Evolutionary conservation across 441 rosid species (phyloP), one percentile per base, ranked within the genome.

Genomic region (Syzygium syzygioides): DNA sequence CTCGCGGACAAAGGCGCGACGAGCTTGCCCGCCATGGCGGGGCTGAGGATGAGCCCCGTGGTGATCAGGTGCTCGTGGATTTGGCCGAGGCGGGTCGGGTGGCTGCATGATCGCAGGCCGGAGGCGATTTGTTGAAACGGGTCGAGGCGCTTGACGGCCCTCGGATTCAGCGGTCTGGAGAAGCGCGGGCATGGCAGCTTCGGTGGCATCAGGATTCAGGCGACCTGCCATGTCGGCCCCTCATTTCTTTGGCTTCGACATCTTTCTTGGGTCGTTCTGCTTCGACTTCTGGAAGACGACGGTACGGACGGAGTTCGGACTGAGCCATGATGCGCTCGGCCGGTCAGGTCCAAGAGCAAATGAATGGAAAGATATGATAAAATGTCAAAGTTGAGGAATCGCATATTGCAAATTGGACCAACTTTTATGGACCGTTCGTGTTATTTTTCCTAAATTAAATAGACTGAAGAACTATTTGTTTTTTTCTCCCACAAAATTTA

Each of bases 1-100:
- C 52, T 62, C 0, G 59, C 68, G 20, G 90, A 91, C 50, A 87
- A 87, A 54, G 89, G 50, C 37, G 87, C 88, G 56, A 91, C 56
- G 20, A 91, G 91, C 89, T 91, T 91, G 89, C 90, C 64, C 28
- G 92, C 91, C 28, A 66, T 0, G 55, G 86, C 79, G 60, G 87
- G 90, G 32, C 57, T 1, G 87, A 30, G 87, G 55, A 91, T 59
- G 85, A 91, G 86, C 14, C 89, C 88, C 32, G 91, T 79, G n/a
- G 90, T 88, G 55, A 71, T 79, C 88, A 88, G 57, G 50, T 48
- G 87, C 14, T 87, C 90, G 56, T 88, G 91, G 19, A 90, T 87
- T 84, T 86, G 90, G 28, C 48, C 71, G 45, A 89, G 90, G 37
- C 89, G 91, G 79, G 71, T 28, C 4, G 15, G 56, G 80, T 48